Conservation (phyloP, 148 eudicot species). For the Fagopyrum tataricum region DNA sequence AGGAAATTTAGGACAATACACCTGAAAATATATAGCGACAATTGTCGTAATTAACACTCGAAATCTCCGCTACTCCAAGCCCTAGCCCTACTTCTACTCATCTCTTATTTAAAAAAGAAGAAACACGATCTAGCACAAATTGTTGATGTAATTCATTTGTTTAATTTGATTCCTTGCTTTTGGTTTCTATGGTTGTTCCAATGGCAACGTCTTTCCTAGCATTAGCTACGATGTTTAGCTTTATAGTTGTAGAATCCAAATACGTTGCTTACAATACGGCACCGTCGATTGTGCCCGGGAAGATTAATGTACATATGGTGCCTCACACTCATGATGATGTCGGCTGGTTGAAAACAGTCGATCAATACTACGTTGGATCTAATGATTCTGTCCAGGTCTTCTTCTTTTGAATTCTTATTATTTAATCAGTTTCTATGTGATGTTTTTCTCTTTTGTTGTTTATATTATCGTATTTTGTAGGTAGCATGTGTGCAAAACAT, state of each 20-base stretch:
- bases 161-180: not conserved
- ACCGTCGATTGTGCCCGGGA: constrained; percentile 42
- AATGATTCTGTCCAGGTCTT: constrained; percentile 78
- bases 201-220: constrained; percentile 7
- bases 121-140: not conserved
- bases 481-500: constrained; percentile 83
- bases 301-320: constrained; percentile 80
- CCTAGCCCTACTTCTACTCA: too few species aligned
- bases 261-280: constrained; percentile 61
- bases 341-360: constrained; percentile 91
- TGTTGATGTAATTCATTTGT: not conserved
- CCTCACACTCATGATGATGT: constrained; percentile 91
- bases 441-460: too few species aligned
- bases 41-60: too few species aligned
- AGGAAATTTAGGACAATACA: too few species aligned
- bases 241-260: constrained; percentile 35
- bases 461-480: constrained; percentile 35
- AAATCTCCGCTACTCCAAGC: too few species aligned
- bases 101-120: too few species aligned
- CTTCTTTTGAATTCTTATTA: not conserved
- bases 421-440: not conserved
- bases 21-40: too few species aligned
- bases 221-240: constrained; percentile 7
- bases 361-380: constrained; percentile 90
- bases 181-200: not conserved